Evolutionary conservation across 306 rosid species (phyloP), one percentile per base, ranked within the genome.

Genomic region (Heteromeles arbutifolia): DNA sequence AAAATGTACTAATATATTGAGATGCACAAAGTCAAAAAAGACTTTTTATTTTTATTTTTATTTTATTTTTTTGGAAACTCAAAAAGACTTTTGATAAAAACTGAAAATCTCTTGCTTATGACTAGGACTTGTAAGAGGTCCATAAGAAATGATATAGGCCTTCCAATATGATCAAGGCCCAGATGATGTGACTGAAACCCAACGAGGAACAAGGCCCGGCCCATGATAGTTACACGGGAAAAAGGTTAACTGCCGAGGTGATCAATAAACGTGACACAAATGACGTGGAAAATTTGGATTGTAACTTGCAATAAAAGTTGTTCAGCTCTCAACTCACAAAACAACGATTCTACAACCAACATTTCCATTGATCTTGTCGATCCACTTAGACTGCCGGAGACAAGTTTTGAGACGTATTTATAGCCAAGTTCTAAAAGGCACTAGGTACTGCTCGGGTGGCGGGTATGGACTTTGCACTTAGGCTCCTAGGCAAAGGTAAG

Each of bases 221-320:
- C 62, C 62, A 9, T n/a, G 25, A 56, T 4, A 56, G n/a, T 56
- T 10, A 45, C 53, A 14, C 2, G 17, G 18, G 4, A 14, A 45
- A 45, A 4, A 0, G 52, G 18, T 1, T 0, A 0, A 3, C 2
- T 13, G 6, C 19, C 18, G 1, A 4, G 52, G 6, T 13, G 2
- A 13, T 45, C 19, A n/a, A 1, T 56, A n/a, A n/a, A 22, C 6
- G 17, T 5, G 18, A 24, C 34, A 28, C 34, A 59, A 11, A 11
- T 59, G 18, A 13, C 19, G 1, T 45, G 3, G 15, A 2, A 59
- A 59, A 25, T 6, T 25, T 57, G 29, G 14, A 57, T 10, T 57
- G 17, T 11, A 52, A 18, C 57, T 52, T 56, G 15, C 62, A 56
- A 56, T 8, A 19, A 10, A n/a, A 56, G 28, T 19, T 56, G 24